Conservation (phyloP, 2,329 filamentous ascomycete species). For the Xylaria sp. region DNA sequence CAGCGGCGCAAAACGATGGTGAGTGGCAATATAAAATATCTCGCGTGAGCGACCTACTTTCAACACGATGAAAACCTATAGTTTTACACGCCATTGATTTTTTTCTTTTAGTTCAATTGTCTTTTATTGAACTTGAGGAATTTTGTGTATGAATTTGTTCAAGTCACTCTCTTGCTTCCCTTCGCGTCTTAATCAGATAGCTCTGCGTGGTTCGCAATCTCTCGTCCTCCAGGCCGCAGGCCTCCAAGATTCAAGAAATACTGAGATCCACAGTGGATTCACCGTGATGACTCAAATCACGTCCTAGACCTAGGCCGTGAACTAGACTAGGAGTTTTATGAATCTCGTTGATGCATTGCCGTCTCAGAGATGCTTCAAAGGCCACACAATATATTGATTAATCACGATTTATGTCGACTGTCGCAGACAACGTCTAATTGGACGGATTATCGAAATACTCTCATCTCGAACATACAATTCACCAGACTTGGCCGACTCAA, state of each 20-base stretch:
- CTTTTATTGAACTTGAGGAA: conserved; percentile 16
- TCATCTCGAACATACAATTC: conserved; percentile 30
- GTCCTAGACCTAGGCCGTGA: conserved; percentile 40
- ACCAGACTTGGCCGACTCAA: conserved; percentile 33
- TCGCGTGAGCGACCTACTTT: conserved; percentile 7
- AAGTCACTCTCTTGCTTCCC: conserved; percentile 17
- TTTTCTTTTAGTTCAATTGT: conserved; percentile 1
- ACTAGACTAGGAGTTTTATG: conserved; percentile 36
- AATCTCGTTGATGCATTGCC: conserved; percentile 37
- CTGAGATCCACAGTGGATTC: conserved; percentile 24
- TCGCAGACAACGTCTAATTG: conserved; percentile 20
- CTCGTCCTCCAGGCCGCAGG: conserved; percentile 6
- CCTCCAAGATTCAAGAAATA: conserved; percentile 30
- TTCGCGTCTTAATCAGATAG: neutral
- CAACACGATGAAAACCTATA: neutral
- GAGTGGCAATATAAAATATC: conserved; percentile 36
- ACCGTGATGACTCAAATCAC: conserved; percentile 45
- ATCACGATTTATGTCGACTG: conserved; percentile 27
- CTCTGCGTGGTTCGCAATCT: neutral
- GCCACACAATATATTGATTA: conserved; percentile 41
- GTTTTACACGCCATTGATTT: neutral
- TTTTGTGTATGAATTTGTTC: conserved; percentile 19
- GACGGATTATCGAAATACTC: conserved; percentile 22
- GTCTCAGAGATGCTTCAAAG: conserved; percentile 47
- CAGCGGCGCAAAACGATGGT: conserved; percentile 43